Evolutionary conservation across 768 basidiomycete genomes (phyloP).

Genomic region (Paxillus involutus): DNA sequence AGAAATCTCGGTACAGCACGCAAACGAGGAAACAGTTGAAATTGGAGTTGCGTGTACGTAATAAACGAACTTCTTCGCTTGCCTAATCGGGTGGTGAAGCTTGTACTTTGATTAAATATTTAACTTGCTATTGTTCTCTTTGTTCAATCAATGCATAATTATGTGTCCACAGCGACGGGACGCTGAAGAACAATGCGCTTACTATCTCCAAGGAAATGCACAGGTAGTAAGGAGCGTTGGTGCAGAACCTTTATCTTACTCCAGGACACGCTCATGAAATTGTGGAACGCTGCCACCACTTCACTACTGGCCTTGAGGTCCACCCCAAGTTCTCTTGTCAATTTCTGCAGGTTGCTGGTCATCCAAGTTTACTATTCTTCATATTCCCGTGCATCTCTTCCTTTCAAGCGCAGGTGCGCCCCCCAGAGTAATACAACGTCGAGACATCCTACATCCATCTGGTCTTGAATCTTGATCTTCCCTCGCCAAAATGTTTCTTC

Average conservation of each 20-base stretch:
- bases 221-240: neutral
- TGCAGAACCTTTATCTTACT: neutral
- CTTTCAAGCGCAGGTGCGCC: slow-evolving; percentile 23
- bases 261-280: neutral
- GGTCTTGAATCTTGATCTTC: neutral
- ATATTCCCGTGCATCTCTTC: slow-evolving; percentile 3
- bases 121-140: slow-evolving; percentile 17
- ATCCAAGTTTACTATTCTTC: slow-evolving; percentile 13
- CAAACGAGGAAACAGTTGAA: too few species aligned
- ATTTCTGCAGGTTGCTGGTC: slow-evolving; percentile 25
- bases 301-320: neutral
- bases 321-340: neutral
- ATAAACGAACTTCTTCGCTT: too few species aligned
- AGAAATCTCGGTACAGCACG: too few species aligned
- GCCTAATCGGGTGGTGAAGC: too few species aligned
- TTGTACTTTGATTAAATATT: too few species aligned
- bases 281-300: slow-evolving; percentile 1
- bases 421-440: neutral
- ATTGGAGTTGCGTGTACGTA: too few species aligned
- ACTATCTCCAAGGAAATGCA: slow-evolving; percentile 25
- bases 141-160: slow-evolving; percentile 7
- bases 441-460: neutral
- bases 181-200: slow-evolving; percentile 24
- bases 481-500: slow-evolving; percentile 19
- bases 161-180: slow-evolving; percentile 1